Percentiles rank a stretch among this genome's conserved stretches.
Conservation (phyloP, 2,329 filamentous ascomycete genomes). For the Pseudogymnoascus sp. region DNA sequence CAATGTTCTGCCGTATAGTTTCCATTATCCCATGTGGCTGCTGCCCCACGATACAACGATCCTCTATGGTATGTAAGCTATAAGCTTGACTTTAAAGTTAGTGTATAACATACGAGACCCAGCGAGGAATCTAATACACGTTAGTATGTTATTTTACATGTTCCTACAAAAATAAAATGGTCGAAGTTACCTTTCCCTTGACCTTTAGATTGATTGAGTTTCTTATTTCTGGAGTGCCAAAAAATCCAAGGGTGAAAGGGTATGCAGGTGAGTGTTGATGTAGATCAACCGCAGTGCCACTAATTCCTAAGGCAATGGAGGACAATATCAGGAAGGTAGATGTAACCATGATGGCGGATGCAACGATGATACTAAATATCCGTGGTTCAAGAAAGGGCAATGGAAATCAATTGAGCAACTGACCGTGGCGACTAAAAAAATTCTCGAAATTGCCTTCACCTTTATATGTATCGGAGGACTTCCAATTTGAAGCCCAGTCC, state of each 20-base stretch:
- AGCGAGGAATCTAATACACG: neutral
- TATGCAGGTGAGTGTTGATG: neutral
- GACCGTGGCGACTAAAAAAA: neutral
- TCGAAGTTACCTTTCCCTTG: neutral
- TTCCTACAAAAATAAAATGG: neutral
- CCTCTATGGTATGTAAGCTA: neutral
- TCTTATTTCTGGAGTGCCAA: neutral
- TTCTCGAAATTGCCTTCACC: neutral
- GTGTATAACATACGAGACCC: neutral
- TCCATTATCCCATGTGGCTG: slow-evolving; percentile 1
- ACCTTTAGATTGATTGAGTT: neutral
- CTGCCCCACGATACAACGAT: neutral
- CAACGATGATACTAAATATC: neutral
- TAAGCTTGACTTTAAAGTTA: neutral
- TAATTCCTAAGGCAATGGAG: neutral
- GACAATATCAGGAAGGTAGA: neutral
- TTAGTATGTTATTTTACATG: neutral
- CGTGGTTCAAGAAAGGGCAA: neutral
- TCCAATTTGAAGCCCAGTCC: neutral
- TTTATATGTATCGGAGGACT: neutral
- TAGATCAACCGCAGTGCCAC: neutral
- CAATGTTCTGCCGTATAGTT: slow-evolving; percentile 46
- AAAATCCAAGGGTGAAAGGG: neutral
- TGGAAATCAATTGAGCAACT: neutral
- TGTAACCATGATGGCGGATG: neutral